Evolutionary conservation across 2,329 filamentous ascomycete species (phyloP).

Genomic region (Paecilomyces formosus): DNA sequence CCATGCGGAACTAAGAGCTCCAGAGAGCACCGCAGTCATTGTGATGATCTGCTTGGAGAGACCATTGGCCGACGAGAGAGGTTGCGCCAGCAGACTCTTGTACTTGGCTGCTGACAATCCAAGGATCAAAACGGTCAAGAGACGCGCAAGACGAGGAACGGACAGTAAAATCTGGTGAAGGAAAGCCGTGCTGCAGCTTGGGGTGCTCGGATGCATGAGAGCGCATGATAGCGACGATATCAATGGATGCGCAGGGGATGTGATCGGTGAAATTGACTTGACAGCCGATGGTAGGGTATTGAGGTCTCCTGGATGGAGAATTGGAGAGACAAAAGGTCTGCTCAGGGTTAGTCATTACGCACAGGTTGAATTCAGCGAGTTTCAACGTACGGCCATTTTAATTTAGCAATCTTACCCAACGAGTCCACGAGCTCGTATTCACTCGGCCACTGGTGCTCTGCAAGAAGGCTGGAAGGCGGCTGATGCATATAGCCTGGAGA

Average conservation of each 20-base stretch:
- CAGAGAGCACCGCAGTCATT: conserved; percentile 70
- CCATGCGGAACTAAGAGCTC: conserved; percentile 81
- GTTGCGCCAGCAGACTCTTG: conserved; percentile 60
- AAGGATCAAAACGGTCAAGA: conserved; percentile 62
- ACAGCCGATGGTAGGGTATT: conserved; percentile 51
- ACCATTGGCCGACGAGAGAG: conserved; percentile 57
- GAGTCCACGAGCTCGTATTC: conserved; percentile 71
- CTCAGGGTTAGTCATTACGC: not conserved
- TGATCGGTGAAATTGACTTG: conserved; percentile 68
- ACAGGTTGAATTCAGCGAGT: not conserved
- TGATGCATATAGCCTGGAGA: conserved; percentile 73
- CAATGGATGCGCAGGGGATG: conserved; percentile 76
- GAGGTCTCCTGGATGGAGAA: conserved; percentile 68
- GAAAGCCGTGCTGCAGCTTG: conserved; percentile 81
- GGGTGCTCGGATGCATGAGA: conserved; percentile 76
- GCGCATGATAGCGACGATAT: conserved; percentile 83
- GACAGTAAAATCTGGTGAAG: conserved; percentile 79
- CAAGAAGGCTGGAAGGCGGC: conserved; percentile 62
- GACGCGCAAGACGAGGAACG: conserved; percentile 69
- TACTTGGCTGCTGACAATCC: conserved; percentile 61
- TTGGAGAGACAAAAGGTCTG: conserved; percentile 73
- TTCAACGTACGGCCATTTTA: conserved; percentile 69
- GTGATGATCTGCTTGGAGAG: conserved; percentile 64
- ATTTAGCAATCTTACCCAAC: conserved; percentile 69
- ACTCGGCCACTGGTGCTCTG: conserved; percentile 63